Evolutionary conservation across 805 yeast genomes (phyloP).

Genomic region (Priceomyces fermenticarens): DNA sequence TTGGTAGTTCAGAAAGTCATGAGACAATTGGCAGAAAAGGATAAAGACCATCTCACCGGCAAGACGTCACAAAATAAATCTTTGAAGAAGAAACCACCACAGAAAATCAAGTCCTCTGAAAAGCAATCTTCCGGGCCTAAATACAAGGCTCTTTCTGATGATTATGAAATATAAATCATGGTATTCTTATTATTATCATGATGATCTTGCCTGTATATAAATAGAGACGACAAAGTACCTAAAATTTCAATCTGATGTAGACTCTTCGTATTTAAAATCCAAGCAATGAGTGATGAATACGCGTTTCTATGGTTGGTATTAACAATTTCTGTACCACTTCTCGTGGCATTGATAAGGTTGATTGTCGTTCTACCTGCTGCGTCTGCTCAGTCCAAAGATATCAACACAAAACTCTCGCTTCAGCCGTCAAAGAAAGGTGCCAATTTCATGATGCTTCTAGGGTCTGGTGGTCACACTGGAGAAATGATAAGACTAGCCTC

Average conservation of each 20-base stretch:
- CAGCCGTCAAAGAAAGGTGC: slow-evolving; percentile 10
- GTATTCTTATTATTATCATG: no score
- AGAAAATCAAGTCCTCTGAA: not conserved
- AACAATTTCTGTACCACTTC: slow-evolving; percentile 17
- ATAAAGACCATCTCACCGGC: slow-evolving; percentile 10
- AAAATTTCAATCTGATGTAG: not conserved
- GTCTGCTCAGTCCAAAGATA: not conserved
- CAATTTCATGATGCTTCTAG: slow-evolving; percentile 62
- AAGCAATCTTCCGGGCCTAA: not conserved
- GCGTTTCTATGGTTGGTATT: slow-evolving; percentile 12
- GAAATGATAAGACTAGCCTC: slow-evolving; percentile 78
- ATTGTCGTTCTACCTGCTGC: slow-evolving; percentile 22
- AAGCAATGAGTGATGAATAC: slow-evolving; percentile 20
- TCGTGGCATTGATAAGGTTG: slow-evolving; percentile 19
- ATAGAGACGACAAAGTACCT: not conserved
- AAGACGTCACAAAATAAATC: not conserved
- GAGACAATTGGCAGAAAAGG: slow-evolving; percentile 49
- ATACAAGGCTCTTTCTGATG: slow-evolving; percentile 11
- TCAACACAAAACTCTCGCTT: not conserved
- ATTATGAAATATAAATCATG: slow-evolving; percentile 13
- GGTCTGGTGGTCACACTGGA: slow-evolving; percentile 97
- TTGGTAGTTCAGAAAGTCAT: slow-evolving; percentile 50
- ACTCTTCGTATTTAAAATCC: not conserved
- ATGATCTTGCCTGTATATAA: not conserved
- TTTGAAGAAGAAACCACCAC: not conserved